Percentiles rank a stretch among this genome's conserved stretches.
phyloP scores from a whole-genome alignment of 768 basidiomycete genomes.

The Tricholoma sp. region DNA sequence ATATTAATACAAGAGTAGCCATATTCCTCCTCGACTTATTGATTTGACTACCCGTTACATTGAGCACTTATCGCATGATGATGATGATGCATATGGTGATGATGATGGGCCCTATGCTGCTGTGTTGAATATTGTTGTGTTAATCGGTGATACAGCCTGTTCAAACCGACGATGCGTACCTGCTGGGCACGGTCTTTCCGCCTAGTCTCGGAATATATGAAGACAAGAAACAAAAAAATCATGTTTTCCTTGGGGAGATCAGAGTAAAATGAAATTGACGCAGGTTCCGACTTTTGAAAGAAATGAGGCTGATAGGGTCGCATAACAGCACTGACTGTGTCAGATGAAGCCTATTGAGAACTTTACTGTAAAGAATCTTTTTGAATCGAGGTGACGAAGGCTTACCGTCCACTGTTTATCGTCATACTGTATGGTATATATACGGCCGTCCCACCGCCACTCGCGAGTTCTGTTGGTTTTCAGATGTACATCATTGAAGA shows the following conservation, averaged over 20 bases:
- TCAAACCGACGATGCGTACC: no score
- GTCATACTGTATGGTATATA: conserved; percentile 5
- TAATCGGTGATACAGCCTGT: no score
- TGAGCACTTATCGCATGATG: no score
- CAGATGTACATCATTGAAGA: not conserved
- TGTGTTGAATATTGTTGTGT: no score
- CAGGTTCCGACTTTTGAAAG: conserved; percentile 7
- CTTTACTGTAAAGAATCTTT: no score
- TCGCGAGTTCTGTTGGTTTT: conserved; percentile 2
- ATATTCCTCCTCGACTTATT: no score
- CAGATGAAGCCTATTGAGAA: not conserved
- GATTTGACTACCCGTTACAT: no score
- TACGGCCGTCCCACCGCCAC: conserved; percentile 8
- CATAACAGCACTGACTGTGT: conserved; percentile 4
- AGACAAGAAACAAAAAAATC: conserved; percentile 10
- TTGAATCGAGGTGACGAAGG: not conserved
- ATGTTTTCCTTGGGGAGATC: conserved; percentile 5
- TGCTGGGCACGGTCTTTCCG: conserved; percentile 1
- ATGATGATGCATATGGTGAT: no score
- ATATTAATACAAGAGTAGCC: no score
- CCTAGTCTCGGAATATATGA: conserved; percentile 12
- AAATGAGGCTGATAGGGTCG: conserved; percentile 1
- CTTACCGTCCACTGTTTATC: conserved; percentile 7
- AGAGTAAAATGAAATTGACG: conserved; percentile 2
- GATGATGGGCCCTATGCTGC: no score